Percentiles rank a stretch among this genome's conserved stretches.
These are phyloP conservation scores for Lanmaoa rubissima DNA, from an alignment of 768 basidiomycete species.

Conservation along the genomic window DNA sequence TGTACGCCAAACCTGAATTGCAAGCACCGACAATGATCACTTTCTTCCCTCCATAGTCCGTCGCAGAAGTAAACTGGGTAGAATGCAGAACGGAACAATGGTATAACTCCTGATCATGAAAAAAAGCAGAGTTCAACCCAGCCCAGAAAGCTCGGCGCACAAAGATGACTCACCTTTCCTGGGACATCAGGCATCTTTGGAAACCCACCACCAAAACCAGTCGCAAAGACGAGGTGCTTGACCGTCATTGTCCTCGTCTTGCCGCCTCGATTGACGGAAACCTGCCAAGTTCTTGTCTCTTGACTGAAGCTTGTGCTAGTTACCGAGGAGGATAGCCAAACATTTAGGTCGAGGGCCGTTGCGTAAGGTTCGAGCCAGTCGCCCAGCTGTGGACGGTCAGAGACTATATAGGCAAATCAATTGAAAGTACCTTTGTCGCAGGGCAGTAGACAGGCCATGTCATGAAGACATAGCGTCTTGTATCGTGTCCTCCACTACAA, in stretches of 20 bases:
- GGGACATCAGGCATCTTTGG: slow-evolving; percentile 46
- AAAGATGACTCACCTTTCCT: slow-evolving; percentile 35
- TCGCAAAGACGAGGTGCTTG: slow-evolving; percentile 55
- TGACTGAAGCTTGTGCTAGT: slow-evolving; percentile 34
- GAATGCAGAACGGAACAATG: slow-evolving; percentile 56
- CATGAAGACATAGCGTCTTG: too few species aligned
- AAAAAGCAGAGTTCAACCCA: not conserved
- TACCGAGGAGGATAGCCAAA: slow-evolving; percentile 53
- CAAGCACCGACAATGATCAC: slow-evolving; percentile 63
- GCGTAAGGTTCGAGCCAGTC: slow-evolving; percentile 67
- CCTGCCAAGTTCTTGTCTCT: slow-evolving; percentile 41
- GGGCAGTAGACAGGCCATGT: slow-evolving; percentile 53
- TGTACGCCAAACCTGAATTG: slow-evolving; percentile 45
- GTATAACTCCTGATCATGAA: slow-evolving; percentile 42
- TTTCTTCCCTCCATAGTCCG: slow-evolving; percentile 55
- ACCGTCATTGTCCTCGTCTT: slow-evolving; percentile 35
- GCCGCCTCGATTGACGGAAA: slow-evolving; percentile 34
- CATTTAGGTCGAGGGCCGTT: slow-evolving; percentile 53
- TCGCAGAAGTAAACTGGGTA: slow-evolving; percentile 42
- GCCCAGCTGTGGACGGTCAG: slow-evolving; percentile 40
- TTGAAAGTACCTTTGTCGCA: slow-evolving; percentile 42
- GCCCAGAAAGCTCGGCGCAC: not conserved
- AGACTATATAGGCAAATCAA: not conserved
- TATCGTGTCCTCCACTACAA: too few species aligned
- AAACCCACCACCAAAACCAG: slow-evolving; percentile 48